Evolutionary conservation across 2,329 filamentous ascomycete genomes (phyloP).

Genomic region (Neofusicoccum laricinum): DNA sequence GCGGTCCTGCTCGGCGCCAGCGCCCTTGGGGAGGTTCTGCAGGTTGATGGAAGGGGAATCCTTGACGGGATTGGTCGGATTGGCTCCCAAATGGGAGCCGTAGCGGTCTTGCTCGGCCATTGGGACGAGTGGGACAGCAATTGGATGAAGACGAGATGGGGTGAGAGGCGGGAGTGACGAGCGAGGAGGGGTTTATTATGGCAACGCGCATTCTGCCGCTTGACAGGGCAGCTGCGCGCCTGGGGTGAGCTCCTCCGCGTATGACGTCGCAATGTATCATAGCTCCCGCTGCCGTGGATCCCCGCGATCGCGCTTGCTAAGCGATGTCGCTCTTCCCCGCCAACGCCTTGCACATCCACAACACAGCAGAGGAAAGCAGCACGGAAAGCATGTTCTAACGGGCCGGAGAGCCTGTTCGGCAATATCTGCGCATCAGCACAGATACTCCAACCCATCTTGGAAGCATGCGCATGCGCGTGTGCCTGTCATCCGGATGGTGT

Average conservation of each 20-base stretch:
- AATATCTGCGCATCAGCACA: too few relatives aligned
- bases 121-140: slow-evolving; percentile 2
- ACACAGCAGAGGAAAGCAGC: too few relatives aligned
- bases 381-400: too few relatives aligned
- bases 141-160: background rate
- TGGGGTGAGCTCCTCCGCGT: slow-evolving; percentile 9
- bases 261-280: slow-evolving; percentile 16
- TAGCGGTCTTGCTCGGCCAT: slow-evolving; percentile 18
- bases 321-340: background rate
- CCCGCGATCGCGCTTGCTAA: background rate
- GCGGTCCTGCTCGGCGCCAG: slow-evolving; percentile 17
- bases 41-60: slow-evolving; percentile 12
- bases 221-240: slow-evolving; percentile 1
- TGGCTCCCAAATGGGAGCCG: slow-evolving; percentile 11
- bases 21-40: slow-evolving; percentile 9
- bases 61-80: slow-evolving; percentile 13
- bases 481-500: too few relatives aligned
- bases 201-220: background rate
- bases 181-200: slow-evolving; percentile 7
- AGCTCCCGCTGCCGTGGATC: slow-evolving; percentile 6
- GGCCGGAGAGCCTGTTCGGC: too few relatives aligned
- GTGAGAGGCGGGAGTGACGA: background rate
- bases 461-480: too few relatives aligned
- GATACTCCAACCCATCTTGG: too few relatives aligned
- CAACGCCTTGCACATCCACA: too few relatives aligned